Conservation (phyloP, 1,139 yeast genomes). For the Starmera stellimalicola region DNA sequence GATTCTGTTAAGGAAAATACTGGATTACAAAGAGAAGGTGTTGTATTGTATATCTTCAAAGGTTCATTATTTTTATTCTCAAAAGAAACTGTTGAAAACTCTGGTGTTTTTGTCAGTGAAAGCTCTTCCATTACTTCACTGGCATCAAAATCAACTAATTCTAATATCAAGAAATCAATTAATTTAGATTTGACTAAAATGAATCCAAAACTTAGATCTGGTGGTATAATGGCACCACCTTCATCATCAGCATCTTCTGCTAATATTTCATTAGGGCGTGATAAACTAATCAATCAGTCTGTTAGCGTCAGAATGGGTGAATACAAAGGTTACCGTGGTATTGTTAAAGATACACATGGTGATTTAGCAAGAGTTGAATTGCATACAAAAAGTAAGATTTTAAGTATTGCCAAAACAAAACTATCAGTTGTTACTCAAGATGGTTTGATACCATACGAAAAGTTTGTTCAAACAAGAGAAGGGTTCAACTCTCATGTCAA, state of each 20-base stretch:
- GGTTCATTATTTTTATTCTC: conserved; percentile 72
- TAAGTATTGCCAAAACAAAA: conserved; percentile 73
- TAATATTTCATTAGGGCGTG: conserved; percentile 49
- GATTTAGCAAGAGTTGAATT: conserved; percentile 85
- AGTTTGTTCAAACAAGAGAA: conserved; percentile 38
- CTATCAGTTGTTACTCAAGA: conserved; percentile 61
- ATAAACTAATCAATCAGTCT: conserved; percentile 69
- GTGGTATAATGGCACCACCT: conserved; percentile 46
- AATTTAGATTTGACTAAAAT: conserved; percentile 55
- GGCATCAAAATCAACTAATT: conserved; percentile 52
- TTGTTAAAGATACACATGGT: conserved; percentile 89
- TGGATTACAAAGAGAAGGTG: conserved; percentile 84
- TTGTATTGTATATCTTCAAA: conserved; percentile 77
- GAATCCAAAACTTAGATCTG: conserved; percentile 68
- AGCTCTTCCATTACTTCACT: conserved; percentile 73
- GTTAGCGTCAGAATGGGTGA: conserved; percentile 83
- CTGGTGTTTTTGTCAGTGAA: conserved; percentile 83
- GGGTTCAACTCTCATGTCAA: conserved; percentile 8
- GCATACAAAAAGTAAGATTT: conserved; percentile 83
- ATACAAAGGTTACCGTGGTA: conserved; percentile 91
- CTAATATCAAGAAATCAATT: conserved; percentile 20
- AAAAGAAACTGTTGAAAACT: conserved; percentile 69
- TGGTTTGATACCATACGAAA: conserved; percentile 64
- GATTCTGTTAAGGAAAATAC: conserved; percentile 79
- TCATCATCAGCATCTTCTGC: conserved; percentile 24